phyloP scores from a whole-genome alignment of 805 yeast genomes.

The Candida andamanensis region DNA sequence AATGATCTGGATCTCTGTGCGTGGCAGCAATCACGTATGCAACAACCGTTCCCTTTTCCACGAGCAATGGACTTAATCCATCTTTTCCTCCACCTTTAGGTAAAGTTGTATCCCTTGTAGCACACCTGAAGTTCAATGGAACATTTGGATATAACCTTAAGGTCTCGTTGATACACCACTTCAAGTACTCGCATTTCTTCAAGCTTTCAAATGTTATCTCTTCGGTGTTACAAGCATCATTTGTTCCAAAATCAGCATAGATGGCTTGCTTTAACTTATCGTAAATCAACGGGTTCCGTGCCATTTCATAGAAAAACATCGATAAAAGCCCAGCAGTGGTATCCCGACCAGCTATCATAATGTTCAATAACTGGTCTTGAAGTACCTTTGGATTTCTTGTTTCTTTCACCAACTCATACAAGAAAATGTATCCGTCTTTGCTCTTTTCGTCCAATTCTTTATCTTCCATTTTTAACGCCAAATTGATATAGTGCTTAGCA shows the following conservation, averaged over 20 bases:
- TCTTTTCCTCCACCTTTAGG: conserved; percentile 38
- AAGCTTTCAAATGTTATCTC: conserved; percentile 28
- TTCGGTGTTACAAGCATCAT: conserved; percentile 17
- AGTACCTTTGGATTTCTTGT: conserved; percentile 33
- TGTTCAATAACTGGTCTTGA: conserved; percentile 37
- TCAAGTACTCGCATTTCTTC: conserved; percentile 30
- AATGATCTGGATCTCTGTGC: conserved; percentile 36
- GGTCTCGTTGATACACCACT: conserved; percentile 25
- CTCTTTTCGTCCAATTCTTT: conserved; percentile 25
- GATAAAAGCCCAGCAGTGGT: conserved; percentile 35
- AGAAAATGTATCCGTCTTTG: conserved; percentile 30
- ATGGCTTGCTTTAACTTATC: conserved; percentile 24
- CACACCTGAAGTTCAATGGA: conserved; percentile 27
- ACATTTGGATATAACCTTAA: conserved; percentile 33
- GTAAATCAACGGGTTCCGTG: conserved; percentile 27
- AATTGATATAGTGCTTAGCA: conserved; percentile 26
- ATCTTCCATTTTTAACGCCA: conserved; percentile 23
- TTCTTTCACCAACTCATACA: conserved; percentile 37
- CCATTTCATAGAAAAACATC: conserved; percentile 26
- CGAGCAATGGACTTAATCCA: conserved; percentile 30
- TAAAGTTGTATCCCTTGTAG: conserved; percentile 27
- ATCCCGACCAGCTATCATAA: conserved; percentile 37
- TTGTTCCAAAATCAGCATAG: conserved; percentile 21
- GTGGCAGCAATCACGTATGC: conserved; percentile 35
- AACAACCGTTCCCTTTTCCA: conserved; percentile 40